Percentiles rank a stretch among this genome's conserved stretches.
Conservation (phyloP, 2,329 filamentous ascomycete species). For the Trichoderma polysporum region DNA sequence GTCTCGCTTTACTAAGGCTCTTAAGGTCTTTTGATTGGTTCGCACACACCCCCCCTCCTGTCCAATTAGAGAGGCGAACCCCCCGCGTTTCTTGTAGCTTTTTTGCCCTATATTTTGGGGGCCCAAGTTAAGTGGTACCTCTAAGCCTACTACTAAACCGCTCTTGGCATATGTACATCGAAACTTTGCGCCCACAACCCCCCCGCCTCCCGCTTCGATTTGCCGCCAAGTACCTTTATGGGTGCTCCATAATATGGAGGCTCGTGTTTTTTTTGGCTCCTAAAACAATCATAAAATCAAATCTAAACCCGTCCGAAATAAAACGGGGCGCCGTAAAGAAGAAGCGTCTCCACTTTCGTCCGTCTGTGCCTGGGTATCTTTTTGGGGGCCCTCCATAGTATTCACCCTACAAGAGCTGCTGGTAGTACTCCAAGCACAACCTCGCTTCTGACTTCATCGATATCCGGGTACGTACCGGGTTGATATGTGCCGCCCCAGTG, state of each 20-base stretch:
- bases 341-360: constrained; percentile 5
- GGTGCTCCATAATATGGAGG: constrained; percentile 5
- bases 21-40: neutral
- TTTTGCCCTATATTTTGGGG: neutral
- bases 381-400: neutral
- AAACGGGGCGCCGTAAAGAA: neutral
- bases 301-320: neutral
- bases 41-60: neutral
- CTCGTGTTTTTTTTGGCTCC: neutral
- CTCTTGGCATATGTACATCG: neutral
- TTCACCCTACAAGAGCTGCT: neutral
- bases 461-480: neutral
- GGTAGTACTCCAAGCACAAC: neutral
- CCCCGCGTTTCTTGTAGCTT: constrained; percentile 5
- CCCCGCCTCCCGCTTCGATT: constrained; percentile 10
- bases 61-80: constrained; percentile 3
- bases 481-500: neutral
- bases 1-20: no score
- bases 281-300: neutral
- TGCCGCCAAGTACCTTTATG: constrained; percentile 7
- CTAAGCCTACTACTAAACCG: neutral
- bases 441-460: neutral
- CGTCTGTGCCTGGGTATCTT: neutral
- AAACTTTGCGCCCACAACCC: neutral
- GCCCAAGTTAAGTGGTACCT: neutral